These are phyloP conservation scores for Cicer arietinum DNA, from an alignment of 306 rosid genomes.

Conservation along the genomic window DNA sequence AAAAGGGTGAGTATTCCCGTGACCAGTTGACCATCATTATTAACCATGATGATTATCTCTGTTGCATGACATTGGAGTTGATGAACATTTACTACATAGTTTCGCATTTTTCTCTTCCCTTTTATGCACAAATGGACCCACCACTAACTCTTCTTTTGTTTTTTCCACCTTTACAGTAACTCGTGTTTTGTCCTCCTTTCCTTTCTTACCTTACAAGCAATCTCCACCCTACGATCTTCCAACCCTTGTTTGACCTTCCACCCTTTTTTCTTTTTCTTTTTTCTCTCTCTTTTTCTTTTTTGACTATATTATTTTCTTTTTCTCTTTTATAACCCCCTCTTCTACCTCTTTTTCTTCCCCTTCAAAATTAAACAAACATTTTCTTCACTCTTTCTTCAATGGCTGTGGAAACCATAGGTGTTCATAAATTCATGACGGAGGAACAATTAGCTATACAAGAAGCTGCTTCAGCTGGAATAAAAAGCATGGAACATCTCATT, in stretches of 20 bases:
- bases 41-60: too few species aligned
- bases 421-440: constrained; percentile 45
- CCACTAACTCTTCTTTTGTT: constrained; percentile 39
- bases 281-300: not conserved
- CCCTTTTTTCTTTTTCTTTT: not conserved
- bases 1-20: too few species aligned
- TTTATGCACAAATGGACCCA: constrained; percentile 32
- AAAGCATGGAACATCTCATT: constrained; percentile 79
- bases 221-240: constrained; percentile 55
- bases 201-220: constrained; percentile 44
- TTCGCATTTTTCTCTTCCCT: too few species aligned
- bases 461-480: constrained; percentile 68
- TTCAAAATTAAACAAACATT: not conserved
- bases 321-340: too few species aligned
- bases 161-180: constrained; percentile 48
- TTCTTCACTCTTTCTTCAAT: constrained; percentile 2
- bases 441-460: constrained; percentile 67
- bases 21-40: too few species aligned
- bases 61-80: too few species aligned
- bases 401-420: constrained; percentile 58
- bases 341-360: not conserved
- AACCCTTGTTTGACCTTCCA: constrained; percentile 57
- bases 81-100: too few species aligned
- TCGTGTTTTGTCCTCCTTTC: constrained; percentile 39
- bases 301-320: too few species aligned